Evolutionary conservation across 495 filamentous ascomycete genomes (phyloP), one percentile per base, ranked within the genome.

Genomic region (Bombardia bombarda): DNA sequence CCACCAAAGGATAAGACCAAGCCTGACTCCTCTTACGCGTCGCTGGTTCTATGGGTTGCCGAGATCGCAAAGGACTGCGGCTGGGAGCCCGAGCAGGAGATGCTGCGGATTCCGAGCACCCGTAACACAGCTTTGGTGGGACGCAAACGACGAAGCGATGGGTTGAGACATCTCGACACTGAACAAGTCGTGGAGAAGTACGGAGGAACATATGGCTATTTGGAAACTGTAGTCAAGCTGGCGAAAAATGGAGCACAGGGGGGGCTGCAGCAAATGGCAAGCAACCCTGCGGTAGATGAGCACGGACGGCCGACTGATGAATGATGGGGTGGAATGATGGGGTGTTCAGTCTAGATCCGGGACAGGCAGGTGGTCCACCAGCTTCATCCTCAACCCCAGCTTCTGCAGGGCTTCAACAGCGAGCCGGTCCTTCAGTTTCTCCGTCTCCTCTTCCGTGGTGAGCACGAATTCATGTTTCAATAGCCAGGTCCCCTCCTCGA

Each of bases 21-120:
- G 40, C 57, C 60, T n/a, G 44, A 61, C 20, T 78, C 62, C 2
- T 79, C 81, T 21, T 93, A 90, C 61, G 81, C 86, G 3, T 79
- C 79, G 0, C 69, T 96, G 3, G 82, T 84, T 9, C 72, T 70
- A 13, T 93, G 88, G 68, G 77, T 84, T 2, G 67, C 75, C 23
- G 55, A 63, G 25, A 69, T 98, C 22, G 78, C 85, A 1, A 56
- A 54, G 13, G 79, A 85, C 20, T 69, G 86, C 40, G 89, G 87
- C 0, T 95, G 79, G 70, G 70, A 72, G 3, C 72, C 85, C 5
- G 87, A 96, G 57, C 82, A 71, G 43, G 87, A 90, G 41, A 75
- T 86, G 65, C 56, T 98, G 37, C 69, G 87, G 30, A 93, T 96
- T 41, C 90, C 90, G 8, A 92, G 87, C 58, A 95, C 90, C 31